Evolutionary conservation across 1,284 basidiomycete species (phyloP).

Genomic region (Xerocomus minutiporus): DNA sequence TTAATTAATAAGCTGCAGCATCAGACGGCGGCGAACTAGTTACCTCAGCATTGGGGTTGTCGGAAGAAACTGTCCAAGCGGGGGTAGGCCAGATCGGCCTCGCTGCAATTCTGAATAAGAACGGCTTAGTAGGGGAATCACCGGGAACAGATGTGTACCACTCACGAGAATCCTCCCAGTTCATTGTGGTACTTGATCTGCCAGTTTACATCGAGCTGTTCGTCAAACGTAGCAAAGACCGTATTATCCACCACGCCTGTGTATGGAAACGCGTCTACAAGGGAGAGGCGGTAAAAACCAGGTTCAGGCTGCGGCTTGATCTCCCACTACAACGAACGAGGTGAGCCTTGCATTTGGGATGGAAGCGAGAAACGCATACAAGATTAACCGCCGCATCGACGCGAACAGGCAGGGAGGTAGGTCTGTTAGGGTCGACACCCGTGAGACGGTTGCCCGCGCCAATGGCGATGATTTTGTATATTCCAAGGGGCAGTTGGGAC

Average conservation of each 20-base stretch:
- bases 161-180: background rate
- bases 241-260: background rate
- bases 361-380: background rate
- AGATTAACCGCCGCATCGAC: background rate
- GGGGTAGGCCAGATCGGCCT: background rate
- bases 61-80: background rate
- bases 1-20: background rate
- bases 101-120: background rate
- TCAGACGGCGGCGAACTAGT: background rate
- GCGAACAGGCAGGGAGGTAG: background rate
- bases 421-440: background rate
- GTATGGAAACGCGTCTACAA: background rate
- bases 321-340: background rate
- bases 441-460: too few species aligned
- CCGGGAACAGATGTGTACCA: too few species aligned
- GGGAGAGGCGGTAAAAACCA: background rate
- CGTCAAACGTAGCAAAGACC: background rate
- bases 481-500: background rate
- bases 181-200: background rate
- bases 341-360: background rate
- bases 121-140: background rate
- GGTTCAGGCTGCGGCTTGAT: background rate
- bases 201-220: background rate
- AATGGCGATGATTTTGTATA: background rate
- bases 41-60: background rate